A percentile compares a stretch with the other conserved stretches of the same genome.
Evolutionary conservation across 345 rosid genomes (phyloP).

Genomic region (Heritiera littoralis): DNA sequence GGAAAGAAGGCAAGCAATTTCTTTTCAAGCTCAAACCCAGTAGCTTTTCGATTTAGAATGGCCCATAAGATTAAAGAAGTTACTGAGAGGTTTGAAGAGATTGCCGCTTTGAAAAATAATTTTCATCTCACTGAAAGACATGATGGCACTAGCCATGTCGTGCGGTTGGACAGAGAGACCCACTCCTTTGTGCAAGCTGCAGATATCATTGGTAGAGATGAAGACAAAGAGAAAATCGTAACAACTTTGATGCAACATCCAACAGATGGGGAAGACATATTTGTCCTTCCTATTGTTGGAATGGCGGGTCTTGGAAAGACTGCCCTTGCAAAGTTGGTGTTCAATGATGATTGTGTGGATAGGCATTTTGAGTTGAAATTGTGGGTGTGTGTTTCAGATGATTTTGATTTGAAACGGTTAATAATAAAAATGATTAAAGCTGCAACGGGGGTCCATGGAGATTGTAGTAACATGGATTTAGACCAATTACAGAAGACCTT

Average conservation of each 20-base stretch:
- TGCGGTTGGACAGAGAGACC: neutral
- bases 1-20: neutral
- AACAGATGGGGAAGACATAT: neutral
- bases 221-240: neutral
- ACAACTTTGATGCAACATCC: neutral
- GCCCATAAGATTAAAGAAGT: neutral
- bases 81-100: neutral
- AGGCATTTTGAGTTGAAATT: too few relatives aligned
- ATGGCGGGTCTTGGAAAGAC: neutral
- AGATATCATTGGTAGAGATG: neutral
- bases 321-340: neutral
- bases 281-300: neutral
- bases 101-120: neutral
- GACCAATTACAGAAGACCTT: neutral
- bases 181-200: neutral
- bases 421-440: neutral
- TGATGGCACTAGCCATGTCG: neutral
- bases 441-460: neutral
- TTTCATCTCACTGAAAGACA: neutral
- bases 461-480: neutral
- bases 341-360: neutral
- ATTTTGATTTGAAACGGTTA: neutral
- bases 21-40: slow-evolving; percentile 4
- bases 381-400: too few relatives aligned
- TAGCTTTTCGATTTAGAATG: neutral